A percentile compares a stretch with the other conserved stretches of the same genome.
Conservation (phyloP, 176 grass and related monocot species). For the Chrysopogon serrulatus region DNA sequence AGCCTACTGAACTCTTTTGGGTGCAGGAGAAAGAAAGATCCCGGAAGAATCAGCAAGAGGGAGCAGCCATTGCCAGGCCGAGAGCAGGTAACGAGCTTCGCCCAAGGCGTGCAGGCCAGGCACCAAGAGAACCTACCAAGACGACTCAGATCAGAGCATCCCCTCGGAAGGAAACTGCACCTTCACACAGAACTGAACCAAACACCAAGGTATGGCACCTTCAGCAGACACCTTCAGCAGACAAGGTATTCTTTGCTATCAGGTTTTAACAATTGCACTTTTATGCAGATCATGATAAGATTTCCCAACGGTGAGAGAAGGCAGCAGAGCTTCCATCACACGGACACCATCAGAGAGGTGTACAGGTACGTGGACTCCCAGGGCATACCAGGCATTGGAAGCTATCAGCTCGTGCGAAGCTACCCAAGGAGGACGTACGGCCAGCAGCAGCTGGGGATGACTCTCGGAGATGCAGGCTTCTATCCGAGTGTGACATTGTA, state of each 20-base stretch:
- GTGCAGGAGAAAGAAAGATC: slow-evolving; percentile 47
- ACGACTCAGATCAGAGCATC: slow-evolving; percentile 14
- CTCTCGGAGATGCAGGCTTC: slow-evolving; percentile 59
- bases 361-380: slow-evolving; percentile 47
- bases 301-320: slow-evolving; percentile 67
- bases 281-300: slow-evolving; percentile 68
- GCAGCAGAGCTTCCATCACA: slow-evolving; percentile 40
- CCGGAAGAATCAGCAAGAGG: slow-evolving; percentile 22
- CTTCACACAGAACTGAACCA: slow-evolving; percentile 38
- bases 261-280: not conserved
- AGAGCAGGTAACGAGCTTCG: not conserved
- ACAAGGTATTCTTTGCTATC: not conserved
- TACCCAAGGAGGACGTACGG: slow-evolving; percentile 66
- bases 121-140: slow-evolving; percentile 20
- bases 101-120: not conserved
- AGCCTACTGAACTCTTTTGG: not conserved
- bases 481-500: slow-evolving; percentile 61
- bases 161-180: slow-evolving; percentile 17
- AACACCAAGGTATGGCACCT: slow-evolving; percentile 48
- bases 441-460: slow-evolving; percentile 51
- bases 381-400: slow-evolving; percentile 44
- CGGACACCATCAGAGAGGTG: slow-evolving; percentile 53
- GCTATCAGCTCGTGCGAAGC: slow-evolving; percentile 43
- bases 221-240: not conserved
- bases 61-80: slow-evolving; percentile 9